Evolutionary conservation across 23 red algal genomes (phyloP), one percentile per base, ranked within the genome.

Genomic region (Gracilaria caudata): DNA sequence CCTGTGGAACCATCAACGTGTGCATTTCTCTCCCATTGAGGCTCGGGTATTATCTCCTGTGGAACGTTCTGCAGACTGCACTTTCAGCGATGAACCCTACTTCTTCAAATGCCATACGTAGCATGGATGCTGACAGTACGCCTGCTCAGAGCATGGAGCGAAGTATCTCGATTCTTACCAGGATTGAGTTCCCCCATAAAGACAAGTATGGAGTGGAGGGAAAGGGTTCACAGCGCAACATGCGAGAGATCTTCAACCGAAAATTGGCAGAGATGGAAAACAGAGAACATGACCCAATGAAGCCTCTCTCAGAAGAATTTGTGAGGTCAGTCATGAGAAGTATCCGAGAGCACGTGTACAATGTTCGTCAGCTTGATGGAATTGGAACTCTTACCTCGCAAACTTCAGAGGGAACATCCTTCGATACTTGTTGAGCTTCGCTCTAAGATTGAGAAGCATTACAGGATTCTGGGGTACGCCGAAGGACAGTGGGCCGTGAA

Each of bases 241-340:
- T 60, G 57, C 21, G 57, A 8, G 57, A 60, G 57, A 60, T 60
- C 25, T 60, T 60, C 57, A 60, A 29, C 23, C 21, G 57, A 60
- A 60, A 60, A 60, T 53, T 53, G 1, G 49, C 49, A 16, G 7
- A 53, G 6, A 16, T 53, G 49, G 49, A 53, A 16, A 53, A 53
- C 49, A 53, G 49, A 53, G 7, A 53, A 16, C 19, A 53, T 53
- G 49, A 53, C 13, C 1, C 49, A 8, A 53, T 53, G 49, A 53
- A 53, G 13, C 49, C 49, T 2, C 49, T 53, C 49, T 53, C 49
- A 53, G 49, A 53, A 53, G 49, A 53, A 53, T 53, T 53, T 53
- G 49, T 53, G 8, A 53, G 49, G 49, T 16, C 49, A 53, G 49
- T 53, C 49, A 53, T 53, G 49, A 53, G 13, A 8, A 53, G 49